Base-by-base conservation (phyloP, 148 eudicot species). In the Tetragonia tetragonoides region DNA sequence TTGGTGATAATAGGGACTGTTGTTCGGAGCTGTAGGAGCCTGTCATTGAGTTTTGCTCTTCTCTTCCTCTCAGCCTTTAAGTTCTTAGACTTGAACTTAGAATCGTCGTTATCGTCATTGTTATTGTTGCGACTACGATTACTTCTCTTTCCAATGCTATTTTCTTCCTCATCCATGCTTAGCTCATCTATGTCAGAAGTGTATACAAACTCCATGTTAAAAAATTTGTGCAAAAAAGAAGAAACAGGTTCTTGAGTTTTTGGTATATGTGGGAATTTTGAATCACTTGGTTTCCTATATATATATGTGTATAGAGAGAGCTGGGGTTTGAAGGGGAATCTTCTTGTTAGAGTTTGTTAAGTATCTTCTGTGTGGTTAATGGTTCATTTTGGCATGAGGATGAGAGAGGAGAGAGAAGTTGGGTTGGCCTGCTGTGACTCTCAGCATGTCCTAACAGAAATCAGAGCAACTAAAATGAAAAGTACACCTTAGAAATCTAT, bases 1-100 rank as follows among this genome's bases (percentile, higher is more conserved):
- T 95, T 95, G 24, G 99, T 93, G 81, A 95, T 95, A 71, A 81
- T 88, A 41, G 99, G 99, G 68, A 95, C 99, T 66, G 83, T 76
- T 23, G 99, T 75, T 7, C 99, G 86, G 44, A 95, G 92, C 75
- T 88, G 85, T 3, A 91, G 90, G 57, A 87, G 91, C 80, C 92
- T 79, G 24, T 84, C 86, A 44, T 75, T 86, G 78, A 95, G 92
- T 74, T 89, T 91, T 28, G 88, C 83, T 28, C 99, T 89, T 0
- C 97, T 84, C 62, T 66, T 82, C 68, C 99, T 90, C 81, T 95
- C 99, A 0, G 97, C 93, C 0, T 70, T 10, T 44, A 95, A 91
- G 80, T 95, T 95, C 87, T 91, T 91, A 74, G 99, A 95, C 61
- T 87, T 95, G 84, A 42, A 89, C 18, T 40, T 77, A 2, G 62